These are phyloP conservation scores for Epichloe scottii DNA, from an alignment of 2,329 filamentous ascomycete genomes.

Conservation along the genomic window DNA sequence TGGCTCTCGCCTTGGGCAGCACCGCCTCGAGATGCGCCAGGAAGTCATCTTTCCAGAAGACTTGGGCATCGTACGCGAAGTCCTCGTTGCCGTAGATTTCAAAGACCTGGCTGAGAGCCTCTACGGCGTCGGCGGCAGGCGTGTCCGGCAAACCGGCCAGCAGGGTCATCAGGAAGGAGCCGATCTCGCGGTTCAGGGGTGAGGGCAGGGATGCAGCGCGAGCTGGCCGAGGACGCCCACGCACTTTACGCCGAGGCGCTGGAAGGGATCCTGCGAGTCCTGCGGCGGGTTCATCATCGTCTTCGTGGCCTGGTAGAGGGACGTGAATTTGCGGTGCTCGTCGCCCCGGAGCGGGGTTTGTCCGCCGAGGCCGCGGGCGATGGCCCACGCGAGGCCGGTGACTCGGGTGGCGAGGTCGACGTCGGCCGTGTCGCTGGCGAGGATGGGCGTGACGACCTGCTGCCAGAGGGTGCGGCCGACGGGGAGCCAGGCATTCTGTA, in stretches of 20 bases:
- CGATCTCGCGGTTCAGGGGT: conserved; percentile 47
- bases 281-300: conserved; percentile 10
- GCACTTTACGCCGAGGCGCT: conserved; percentile 51
- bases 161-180: conserved; percentile 47
- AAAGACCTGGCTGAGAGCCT: conserved; percentile 54
- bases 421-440: conserved; percentile 49
- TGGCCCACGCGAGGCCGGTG: conserved; percentile 53
- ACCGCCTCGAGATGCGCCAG: conserved; percentile 43
- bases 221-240: conserved; percentile 54
- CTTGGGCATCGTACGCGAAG: conserved; percentile 43
- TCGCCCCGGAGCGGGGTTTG: conserved; percentile 33
- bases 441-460: conserved; percentile 40
- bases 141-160: conserved; percentile 38
- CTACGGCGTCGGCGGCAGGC: conserved; percentile 44
- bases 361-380: conserved; percentile 42
- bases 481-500: conserved; percentile 42
- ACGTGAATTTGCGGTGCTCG: conserved; percentile 52
- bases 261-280: conserved; percentile 40
- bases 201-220: conserved; percentile 39
- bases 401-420: conserved; percentile 49
- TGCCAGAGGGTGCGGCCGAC: conserved; percentile 45
- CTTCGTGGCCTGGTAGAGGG: conserved; percentile 49
- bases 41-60: conserved; percentile 53
- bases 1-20: conserved; percentile 39
- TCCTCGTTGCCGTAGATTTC: conserved; percentile 54